Percentiles rank a stretch among this genome's conserved stretches.
These are phyloP conservation scores for Colletotrichum gigasporum DNA, from an alignment of 2,329 filamentous ascomycete genomes.

Conservation along the genomic window DNA sequence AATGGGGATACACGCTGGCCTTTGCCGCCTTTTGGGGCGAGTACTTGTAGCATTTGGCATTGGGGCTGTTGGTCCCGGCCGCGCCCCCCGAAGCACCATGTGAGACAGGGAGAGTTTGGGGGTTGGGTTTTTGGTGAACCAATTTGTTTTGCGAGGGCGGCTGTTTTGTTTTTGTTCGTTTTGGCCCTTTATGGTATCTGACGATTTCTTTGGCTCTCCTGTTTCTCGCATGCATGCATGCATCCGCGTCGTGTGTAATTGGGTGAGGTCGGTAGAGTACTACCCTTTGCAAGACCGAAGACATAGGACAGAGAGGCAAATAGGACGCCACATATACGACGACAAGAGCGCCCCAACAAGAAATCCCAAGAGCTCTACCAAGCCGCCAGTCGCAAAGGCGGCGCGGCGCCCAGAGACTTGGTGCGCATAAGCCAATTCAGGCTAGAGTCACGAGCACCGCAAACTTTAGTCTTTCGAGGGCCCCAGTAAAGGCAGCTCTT, in stretches of 20 bases:
- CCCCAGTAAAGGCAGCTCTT: no score
- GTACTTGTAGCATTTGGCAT: neutral
- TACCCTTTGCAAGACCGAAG: no score
- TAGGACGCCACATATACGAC: no score
- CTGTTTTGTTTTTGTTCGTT: constrained; percentile 7
- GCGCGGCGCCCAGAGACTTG: constrained; percentile 25
- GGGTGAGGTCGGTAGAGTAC: no score
- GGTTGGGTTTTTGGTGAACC: constrained; percentile 7
- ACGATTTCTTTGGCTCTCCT: no score
- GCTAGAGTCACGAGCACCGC: constrained; percentile 31
- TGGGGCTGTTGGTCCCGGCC: neutral
- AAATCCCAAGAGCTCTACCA: neutral
- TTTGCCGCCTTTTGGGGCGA: no score
- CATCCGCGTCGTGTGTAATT: no score
- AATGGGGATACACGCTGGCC: neutral
- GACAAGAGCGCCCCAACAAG: neutral
- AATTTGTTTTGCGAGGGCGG: no score
- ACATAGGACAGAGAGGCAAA: no score
- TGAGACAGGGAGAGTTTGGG: constrained; percentile 28
- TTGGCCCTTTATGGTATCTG: no score
- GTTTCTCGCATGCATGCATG: no score
- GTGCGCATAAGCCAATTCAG: constrained; percentile 25
- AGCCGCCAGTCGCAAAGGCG: neutral
- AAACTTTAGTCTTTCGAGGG: constrained; percentile 14
- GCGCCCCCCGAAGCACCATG: constrained; percentile 10